phyloP scores from a whole-genome alignment of 768 basidiomycete genomes.

The Cystobasidium ongulense region DNA sequence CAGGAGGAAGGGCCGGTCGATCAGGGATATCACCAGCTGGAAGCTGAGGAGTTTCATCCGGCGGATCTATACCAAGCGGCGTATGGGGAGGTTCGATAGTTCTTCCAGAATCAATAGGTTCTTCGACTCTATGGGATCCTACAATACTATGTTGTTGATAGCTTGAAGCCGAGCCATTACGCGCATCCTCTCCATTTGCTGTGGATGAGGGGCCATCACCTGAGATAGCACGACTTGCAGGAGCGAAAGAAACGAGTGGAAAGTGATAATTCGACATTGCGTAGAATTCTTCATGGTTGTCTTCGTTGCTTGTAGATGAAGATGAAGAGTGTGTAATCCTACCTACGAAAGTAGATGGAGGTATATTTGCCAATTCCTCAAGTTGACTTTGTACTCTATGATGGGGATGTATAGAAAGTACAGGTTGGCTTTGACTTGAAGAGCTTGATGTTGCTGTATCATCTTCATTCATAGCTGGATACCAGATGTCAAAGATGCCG shows the following conservation, averaged over 20 bases:
- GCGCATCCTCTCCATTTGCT: conserved; percentile 38
- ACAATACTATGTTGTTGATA: neutral
- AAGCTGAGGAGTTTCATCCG: neutral
- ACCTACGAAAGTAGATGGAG: conserved; percentile 68
- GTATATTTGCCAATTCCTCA: conserved; percentile 36
- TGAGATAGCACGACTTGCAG: conserved; percentile 41
- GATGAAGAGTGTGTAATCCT: conserved; percentile 47
- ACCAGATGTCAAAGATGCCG: conserved; percentile 68
- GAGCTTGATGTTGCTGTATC: conserved; percentile 40
- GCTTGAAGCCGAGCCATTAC: conserved; percentile 13
- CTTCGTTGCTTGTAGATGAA: conserved; percentile 48
- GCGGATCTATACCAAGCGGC: conserved; percentile 29
- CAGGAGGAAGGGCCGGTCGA: neutral
- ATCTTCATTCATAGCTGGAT: conserved; percentile 40
- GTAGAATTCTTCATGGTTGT: conserved; percentile 57
- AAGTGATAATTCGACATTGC: conserved; percentile 75
- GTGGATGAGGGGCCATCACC: conserved; percentile 24
- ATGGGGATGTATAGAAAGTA: conserved; percentile 37
- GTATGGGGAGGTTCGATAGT: conserved; percentile 3
- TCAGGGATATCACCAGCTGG: neutral
- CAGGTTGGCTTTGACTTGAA: conserved; percentile 30
- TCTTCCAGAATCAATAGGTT: conserved; percentile 17
- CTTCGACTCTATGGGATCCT: conserved; percentile 17
- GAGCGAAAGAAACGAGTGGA: conserved; percentile 60
- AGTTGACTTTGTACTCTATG: conserved; percentile 50